Evolutionary conservation across 208 protist species (phyloP).

Genomic region (Paratrypanosoma confusum): DNA sequence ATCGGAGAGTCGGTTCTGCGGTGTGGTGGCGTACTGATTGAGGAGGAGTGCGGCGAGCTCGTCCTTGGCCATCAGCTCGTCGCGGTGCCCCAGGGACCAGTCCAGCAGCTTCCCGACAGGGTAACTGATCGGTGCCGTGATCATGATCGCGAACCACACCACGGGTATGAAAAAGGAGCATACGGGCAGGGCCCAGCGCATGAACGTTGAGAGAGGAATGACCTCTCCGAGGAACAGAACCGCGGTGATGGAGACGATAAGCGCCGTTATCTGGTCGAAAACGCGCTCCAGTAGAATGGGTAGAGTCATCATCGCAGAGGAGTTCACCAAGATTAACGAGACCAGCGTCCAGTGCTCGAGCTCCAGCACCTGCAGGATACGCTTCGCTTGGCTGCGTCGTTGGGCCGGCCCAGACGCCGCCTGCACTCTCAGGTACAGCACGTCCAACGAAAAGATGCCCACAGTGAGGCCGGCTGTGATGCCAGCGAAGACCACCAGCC

Average conservation of each 20-base stretch:
- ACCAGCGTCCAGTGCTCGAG: slow-evolving; percentile 72
- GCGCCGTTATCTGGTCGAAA: slow-evolving; percentile 45
- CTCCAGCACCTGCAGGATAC: slow-evolving; percentile 31
- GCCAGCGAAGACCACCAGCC: slow-evolving; percentile 27
- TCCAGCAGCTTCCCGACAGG: slow-evolving; percentile 77
- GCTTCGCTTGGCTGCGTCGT: slow-evolving; percentile 19
- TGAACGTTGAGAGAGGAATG: slow-evolving; percentile 84
- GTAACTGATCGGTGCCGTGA: slow-evolving; percentile 60
- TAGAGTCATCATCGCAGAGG: slow-evolving; percentile 60
- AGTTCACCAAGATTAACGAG: slow-evolving; percentile 72
- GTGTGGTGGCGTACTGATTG: slow-evolving; percentile 16
- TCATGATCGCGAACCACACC: slow-evolving; percentile 52
- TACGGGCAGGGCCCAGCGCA: slow-evolving; percentile 63
- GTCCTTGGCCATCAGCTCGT: slow-evolving; percentile 44
- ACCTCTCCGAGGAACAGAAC: slow-evolving; percentile 88
- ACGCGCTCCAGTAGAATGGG: slow-evolving; percentile 69
- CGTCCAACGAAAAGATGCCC: slow-evolving; percentile 62
- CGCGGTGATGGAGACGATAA: slow-evolving; percentile 72
- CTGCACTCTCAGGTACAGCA: slow-evolving; percentile 40
- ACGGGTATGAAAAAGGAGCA: slow-evolving; percentile 44
- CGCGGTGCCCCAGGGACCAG: slow-evolving; percentile 42
- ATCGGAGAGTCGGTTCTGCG: slow-evolving; percentile 24
- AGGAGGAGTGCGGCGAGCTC: slow-evolving; percentile 66
- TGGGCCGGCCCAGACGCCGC: slow-evolving; percentile 31
- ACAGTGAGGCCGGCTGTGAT: slow-evolving; percentile 52